Base-by-base conservation (phyloP, 306 rosid genomes). In the Aeschynomene evenia region DNA sequence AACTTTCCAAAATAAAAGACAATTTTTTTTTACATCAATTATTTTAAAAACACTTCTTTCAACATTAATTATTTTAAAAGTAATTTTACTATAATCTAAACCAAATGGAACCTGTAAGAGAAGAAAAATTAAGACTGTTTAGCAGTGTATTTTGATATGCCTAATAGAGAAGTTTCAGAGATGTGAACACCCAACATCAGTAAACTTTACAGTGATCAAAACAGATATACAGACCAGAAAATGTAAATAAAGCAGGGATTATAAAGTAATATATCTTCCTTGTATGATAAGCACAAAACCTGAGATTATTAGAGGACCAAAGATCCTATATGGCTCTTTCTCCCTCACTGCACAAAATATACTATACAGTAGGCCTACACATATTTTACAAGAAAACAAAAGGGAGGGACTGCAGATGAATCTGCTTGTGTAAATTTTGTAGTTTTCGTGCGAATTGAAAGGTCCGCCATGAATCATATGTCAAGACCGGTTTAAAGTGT, bases 361-460 rank as follows among this genome's bases (percentile, higher is more conserved):
- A 77, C 96, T 90, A 81, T 90, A 86, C 94, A 85, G 63, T 80
- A 85, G 53, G 81, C 74, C 75, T 73, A 67, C 79, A 63, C 67
- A 81, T 71, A 77, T 74, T 74, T 74, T 82, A 79, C 89, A 75
- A 26, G 66, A 63, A 75, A 40, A 64, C 63, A 26, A 61, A 68
- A 50, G 21, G 37, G 71, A 61, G 37, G 71, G 64, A 71, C 48
- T 28, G 84, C 82, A 63, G 73, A 68, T 48, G 74, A 82, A 74
- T 70, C 84, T 74, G 65, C 83, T 42, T 48, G 74, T 55, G 64
- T 73, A 80, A 75, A 77, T 75, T n/a, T n/a, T 71, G 57, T 84
- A 55, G 56, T 74, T 80, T 78, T 79, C 79, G 65, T 57, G 71
- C 78, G 67, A 79, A 79, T 63, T 37, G 72, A 75, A n/a, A 69